A percentile compares a stretch with the other conserved stretches of the same genome.
phyloP scores from a whole-genome alignment of 2,329 filamentous ascomycete species.

The Ascochyta lentis region DNA sequence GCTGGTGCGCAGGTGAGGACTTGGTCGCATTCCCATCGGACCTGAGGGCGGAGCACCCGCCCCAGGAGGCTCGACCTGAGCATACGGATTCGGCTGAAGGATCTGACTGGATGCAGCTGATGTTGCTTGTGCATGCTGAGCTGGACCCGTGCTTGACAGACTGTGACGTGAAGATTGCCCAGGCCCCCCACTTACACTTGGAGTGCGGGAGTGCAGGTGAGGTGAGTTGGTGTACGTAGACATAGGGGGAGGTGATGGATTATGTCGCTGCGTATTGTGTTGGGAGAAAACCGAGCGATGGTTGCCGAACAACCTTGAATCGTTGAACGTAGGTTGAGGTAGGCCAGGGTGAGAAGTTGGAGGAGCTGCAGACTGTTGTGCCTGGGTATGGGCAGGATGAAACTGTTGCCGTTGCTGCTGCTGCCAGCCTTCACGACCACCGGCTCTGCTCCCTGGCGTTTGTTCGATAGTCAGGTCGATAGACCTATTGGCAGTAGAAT shows the following conservation, averaged over 20 bases:
- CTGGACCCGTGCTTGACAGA: slow-evolving; percentile 28
- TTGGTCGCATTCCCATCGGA: slow-evolving; percentile 47
- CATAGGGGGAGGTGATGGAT: slow-evolving; percentile 44
- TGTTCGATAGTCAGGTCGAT: slow-evolving; percentile 45
- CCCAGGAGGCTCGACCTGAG: slow-evolving; percentile 46
- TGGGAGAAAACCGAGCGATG: slow-evolving; percentile 44
- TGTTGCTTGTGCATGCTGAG: slow-evolving; percentile 28
- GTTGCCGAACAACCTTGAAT: slow-evolving; percentile 29
- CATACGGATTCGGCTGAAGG: slow-evolving; percentile 48
- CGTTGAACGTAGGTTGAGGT: slow-evolving; percentile 34
- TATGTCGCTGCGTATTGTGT: slow-evolving; percentile 41
- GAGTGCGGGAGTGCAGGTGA: slow-evolving; percentile 44
- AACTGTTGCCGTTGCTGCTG: slow-evolving; percentile 38
- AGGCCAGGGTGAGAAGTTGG: slow-evolving; percentile 39
- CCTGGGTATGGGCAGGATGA: slow-evolving; percentile 35
- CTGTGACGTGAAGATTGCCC: slow-evolving; percentile 34
- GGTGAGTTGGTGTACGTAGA: slow-evolving; percentile 41
- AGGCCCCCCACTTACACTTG: slow-evolving; percentile 42
- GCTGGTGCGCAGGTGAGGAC: slow-evolving; percentile 42
- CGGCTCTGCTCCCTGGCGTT: slow-evolving; percentile 23
- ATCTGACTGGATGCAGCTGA: slow-evolving; percentile 36
- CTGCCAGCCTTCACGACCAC: slow-evolving; percentile 41
- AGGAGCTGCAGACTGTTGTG: slow-evolving; percentile 30
- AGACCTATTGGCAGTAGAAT: slow-evolving; percentile 30
- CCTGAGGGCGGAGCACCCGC: slow-evolving; percentile 35